phyloP scores from a whole-genome alignment of 768 basidiomycete species.

The Psilocybe cubensis region DNA sequence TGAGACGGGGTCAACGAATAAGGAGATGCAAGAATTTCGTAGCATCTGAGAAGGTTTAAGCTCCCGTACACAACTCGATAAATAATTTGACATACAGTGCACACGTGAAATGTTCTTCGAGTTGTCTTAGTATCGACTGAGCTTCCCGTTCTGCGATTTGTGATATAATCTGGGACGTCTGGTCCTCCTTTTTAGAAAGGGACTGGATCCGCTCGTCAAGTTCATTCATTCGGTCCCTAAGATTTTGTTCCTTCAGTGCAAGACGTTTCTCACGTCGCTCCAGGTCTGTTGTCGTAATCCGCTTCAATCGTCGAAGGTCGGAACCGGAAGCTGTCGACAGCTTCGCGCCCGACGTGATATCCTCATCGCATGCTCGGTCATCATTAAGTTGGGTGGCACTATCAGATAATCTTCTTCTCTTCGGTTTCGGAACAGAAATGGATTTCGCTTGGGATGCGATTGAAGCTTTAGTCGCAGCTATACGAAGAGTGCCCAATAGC shows the following conservation, averaged over 20 bases:
- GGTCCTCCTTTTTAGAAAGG: constrained; percentile 44
- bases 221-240: constrained; percentile 36
- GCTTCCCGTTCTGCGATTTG: constrained; percentile 45
- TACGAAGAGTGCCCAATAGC: background rate
- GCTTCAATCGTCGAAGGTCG: constrained; percentile 39
- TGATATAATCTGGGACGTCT: constrained; percentile 42
- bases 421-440: constrained; percentile 18
- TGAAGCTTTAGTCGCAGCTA: constrained; percentile 24
- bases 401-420: constrained; percentile 20
- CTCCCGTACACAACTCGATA: background rate
- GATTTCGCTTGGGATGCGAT: constrained; percentile 20
- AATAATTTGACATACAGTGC: constrained; percentile 48
- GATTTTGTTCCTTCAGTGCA: constrained; percentile 42
- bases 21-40: constrained; percentile 66
- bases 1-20: constrained; percentile 54
- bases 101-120: constrained; percentile 70
- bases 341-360: constrained; percentile 18
- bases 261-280: constrained; percentile 39
- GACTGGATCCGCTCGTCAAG: constrained; percentile 44
- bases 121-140: constrained; percentile 47
- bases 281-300: constrained; percentile 43
- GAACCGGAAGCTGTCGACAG: constrained; percentile 23
- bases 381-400: constrained; percentile 11
- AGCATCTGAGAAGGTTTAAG: constrained; percentile 48
- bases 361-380: constrained; percentile 21